A percentile compares a stretch with the other conserved stretches of the same genome.
These are phyloP conservation scores for Dipteronia sinensis DNA, from an alignment of 345 rosid species.

Conservation along the genomic window DNA sequence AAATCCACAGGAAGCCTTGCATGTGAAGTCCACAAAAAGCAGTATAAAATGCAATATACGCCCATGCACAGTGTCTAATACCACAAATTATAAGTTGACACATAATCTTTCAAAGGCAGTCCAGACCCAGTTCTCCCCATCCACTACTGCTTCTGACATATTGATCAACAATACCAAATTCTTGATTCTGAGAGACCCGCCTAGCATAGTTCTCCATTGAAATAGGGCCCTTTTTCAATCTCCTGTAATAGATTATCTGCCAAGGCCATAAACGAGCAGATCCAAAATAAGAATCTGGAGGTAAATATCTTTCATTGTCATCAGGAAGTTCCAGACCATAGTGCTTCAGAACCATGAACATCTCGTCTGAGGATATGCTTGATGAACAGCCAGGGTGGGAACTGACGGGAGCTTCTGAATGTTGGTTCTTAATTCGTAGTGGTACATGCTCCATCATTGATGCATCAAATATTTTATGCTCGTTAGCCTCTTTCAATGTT, in stretches of 20 bases:
- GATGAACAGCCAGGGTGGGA: slow-evolving; percentile 17
- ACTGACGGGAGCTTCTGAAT: slow-evolving; percentile 23
- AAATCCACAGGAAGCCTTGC: slow-evolving; percentile 17
- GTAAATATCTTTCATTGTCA: slow-evolving; percentile 33
- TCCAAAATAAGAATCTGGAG: slow-evolving; percentile 42
- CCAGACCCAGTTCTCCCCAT: slow-evolving; percentile 38
- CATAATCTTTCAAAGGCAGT: slow-evolving; percentile 20
- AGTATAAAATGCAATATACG: slow-evolving; percentile 10
- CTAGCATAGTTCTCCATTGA: slow-evolving; percentile 45
- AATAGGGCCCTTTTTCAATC: slow-evolving; percentile 54
- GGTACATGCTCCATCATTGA: slow-evolving; percentile 12
- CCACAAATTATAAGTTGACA: background rate
- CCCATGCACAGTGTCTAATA: slow-evolving; percentile 10
- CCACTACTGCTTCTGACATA: slow-evolving; percentile 53
- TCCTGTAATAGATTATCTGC: slow-evolving; percentile 45
- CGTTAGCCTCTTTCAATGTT: slow-evolving; percentile 18
- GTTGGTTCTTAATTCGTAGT: slow-evolving; percentile 16
- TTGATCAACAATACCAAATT: slow-evolving; percentile 48
- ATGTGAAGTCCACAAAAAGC: slow-evolving; percentile 22
- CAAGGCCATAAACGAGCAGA: slow-evolving; percentile 56
- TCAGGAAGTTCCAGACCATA: slow-evolving; percentile 36
- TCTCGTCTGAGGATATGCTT: slow-evolving; percentile 38
- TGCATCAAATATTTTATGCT: slow-evolving; percentile 26
- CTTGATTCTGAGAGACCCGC: slow-evolving; percentile 46
- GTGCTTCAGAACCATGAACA: slow-evolving; percentile 42